A percentile compares a stretch with the other conserved stretches of the same genome.
phyloP scores from a whole-genome alignment of 148 eudicot species.

The Rheum nobile region DNA sequence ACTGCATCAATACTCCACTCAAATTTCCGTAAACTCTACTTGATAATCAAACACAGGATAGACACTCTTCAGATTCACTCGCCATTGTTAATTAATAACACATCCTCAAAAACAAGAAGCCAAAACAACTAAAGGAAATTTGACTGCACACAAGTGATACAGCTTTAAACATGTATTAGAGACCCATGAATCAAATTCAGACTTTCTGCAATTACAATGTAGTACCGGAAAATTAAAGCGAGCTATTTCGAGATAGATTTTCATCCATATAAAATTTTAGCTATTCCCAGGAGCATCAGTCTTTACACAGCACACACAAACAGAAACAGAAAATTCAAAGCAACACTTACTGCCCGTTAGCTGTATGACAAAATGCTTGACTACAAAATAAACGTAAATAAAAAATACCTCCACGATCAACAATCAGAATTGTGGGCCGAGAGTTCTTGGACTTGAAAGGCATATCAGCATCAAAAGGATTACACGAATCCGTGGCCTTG shows the following conservation, averaged over 20 bases:
- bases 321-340: not conserved
- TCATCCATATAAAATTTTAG: not conserved
- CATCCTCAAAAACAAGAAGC: too few relatives aligned
- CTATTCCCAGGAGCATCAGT: not conserved
- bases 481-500: conserved; percentile 39
- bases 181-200: not conserved
- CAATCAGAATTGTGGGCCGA: conserved; percentile 62
- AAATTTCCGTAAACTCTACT: too few relatives aligned
- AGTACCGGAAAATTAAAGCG: not conserved
- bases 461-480: conserved; percentile 45
- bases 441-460: conserved; percentile 57
- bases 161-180: not conserved
- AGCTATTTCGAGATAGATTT: too few relatives aligned
- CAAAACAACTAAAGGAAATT: too few relatives aligned
- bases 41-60: too few relatives aligned
- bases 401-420: conserved; percentile 85
- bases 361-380: not conserved
- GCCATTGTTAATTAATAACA: too few relatives aligned
- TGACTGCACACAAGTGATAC: too few relatives aligned
- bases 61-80: too few relatives aligned
- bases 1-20: too few relatives aligned
- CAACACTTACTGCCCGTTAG: not conserved
- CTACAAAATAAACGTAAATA: not conserved
- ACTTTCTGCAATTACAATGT: not conserved
- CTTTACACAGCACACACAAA: too few relatives aligned